These are phyloP conservation scores for Hemileccinum impolitum DNA, from an alignment of 768 basidiomycete species.

Conservation along the genomic window DNA sequence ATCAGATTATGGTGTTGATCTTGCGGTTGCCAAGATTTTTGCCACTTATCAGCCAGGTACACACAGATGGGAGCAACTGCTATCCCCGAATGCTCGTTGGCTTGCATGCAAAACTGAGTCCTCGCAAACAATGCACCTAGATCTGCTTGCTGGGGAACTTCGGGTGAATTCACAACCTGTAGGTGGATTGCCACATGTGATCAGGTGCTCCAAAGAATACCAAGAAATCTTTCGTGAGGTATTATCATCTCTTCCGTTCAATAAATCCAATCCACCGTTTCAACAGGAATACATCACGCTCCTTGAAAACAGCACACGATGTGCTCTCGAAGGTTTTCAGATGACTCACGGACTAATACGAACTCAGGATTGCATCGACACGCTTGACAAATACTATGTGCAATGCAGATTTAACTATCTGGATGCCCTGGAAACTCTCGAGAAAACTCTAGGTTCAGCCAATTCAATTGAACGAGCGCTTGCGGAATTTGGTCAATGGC, in stretches of 20 bases:
- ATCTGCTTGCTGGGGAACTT: constrained; percentile 1
- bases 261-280: not conserved
- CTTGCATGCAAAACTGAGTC: constrained; percentile 6
- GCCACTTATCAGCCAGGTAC: constrained; percentile 3
- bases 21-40: constrained; percentile 8
- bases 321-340: not conserved
- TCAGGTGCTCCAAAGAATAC: not conserved
- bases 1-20: constrained; percentile 9
- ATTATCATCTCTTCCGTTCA: not conserved
- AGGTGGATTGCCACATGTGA: not conserved
- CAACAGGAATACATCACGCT: not conserved
- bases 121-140: constrained; percentile 10
- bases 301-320: not conserved
- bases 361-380: not conserved
- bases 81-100: constrained; percentile 11
- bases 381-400: not conserved
- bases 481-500: too few species aligned
- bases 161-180: too few species aligned
- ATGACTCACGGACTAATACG: not conserved
- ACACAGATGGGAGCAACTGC: constrained; percentile 7
- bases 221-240: not conserved
- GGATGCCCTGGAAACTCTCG: not conserved
- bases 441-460: not conserved
- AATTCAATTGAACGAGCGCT: too few species aligned
- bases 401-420: not conserved